Evolutionary conservation across 164 flowering plant genomes (phyloP), one percentile per base, ranked within the genome.

Genomic region (Vitis vinifera): DNA sequence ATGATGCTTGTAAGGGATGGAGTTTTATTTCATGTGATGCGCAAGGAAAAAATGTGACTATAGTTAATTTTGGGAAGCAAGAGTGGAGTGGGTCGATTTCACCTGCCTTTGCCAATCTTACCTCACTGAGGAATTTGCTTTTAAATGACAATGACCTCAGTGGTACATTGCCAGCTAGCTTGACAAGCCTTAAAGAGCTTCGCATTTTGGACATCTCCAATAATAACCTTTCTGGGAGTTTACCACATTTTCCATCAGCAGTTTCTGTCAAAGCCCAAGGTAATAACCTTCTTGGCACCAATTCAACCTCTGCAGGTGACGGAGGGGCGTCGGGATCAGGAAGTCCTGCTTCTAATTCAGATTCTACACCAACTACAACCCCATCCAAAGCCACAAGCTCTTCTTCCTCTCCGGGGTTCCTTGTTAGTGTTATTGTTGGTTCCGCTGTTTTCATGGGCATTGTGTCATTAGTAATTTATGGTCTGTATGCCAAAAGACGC

Each of bases 1-100:
- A 89, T 70, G 73, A 89, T 65, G 77, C 91, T 8, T 89, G 93
- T 67, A 15, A 70, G 8, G 57, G 62, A 1, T 87, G 93, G 93
- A 55, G 23, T 8, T 83, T 74, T 76, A 55, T 87, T 30, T 52
- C 70, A 1, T 89, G 93, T 64, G 88, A 86, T 71, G 8, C 82
- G 2, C 48, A 65, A 19, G 70, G 74, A 47, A 81, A 75, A 15
- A 71, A 73, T 59, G 81, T 83, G 17, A 75, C 78, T 8, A 74
- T 59, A 3, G 71, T 89, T 23, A 84, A 71, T 60, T 73, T 89
- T 7, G 79, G 60, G 3, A 83, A 78, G 61, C 79, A 60, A 65
- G 57, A 74, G 11, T 83, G 77, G 67, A 51, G 51, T 12, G 93
- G 93, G 15, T 77, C 68, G 10, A 86, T 89, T 58, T 89, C 93